These are phyloP conservation scores for Trichoderma reesei DNA, from an alignment of 495 filamentous ascomycete species.

Conservation along the genomic window DNA sequence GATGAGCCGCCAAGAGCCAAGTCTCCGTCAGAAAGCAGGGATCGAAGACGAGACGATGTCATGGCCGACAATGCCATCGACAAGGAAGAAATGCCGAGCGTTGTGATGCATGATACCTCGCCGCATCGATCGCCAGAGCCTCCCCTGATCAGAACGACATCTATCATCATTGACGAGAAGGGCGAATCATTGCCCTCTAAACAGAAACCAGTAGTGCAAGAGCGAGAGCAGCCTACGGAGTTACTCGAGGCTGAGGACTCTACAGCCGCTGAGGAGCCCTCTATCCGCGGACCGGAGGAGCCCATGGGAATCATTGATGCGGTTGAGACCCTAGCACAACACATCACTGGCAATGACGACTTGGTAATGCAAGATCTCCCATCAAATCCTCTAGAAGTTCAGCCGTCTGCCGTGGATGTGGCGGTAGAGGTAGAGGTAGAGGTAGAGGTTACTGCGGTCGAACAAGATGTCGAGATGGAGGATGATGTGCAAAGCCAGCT, in stretches of 20 bases:
- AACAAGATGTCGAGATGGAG: neutral
- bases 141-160: too few relatives aligned
- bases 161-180: neutral
- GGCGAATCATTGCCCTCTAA: neutral
- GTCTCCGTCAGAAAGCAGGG: neutral
- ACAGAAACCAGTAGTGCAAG: neutral
- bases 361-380: neutral
- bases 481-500: neutral
- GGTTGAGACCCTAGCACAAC: neutral
- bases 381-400: neutral
- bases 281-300: neutral
- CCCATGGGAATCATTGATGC: neutral
- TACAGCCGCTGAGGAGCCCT: neutral
- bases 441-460: neutral
- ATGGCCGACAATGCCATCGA: neutral
- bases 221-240: neutral
- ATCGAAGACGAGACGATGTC: neutral
- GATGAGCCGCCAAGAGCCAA: neutral
- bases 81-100: neutral
- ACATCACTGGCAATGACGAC: neutral
- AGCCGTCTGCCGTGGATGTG: neutral
- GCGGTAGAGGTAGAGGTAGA: too few relatives aligned
- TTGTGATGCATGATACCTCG: neutral
- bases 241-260: neutral
- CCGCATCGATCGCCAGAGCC: neutral